Conservation (phyloP, 202 grass and related monocot species). For the Alloteropsis angusta region DNA sequence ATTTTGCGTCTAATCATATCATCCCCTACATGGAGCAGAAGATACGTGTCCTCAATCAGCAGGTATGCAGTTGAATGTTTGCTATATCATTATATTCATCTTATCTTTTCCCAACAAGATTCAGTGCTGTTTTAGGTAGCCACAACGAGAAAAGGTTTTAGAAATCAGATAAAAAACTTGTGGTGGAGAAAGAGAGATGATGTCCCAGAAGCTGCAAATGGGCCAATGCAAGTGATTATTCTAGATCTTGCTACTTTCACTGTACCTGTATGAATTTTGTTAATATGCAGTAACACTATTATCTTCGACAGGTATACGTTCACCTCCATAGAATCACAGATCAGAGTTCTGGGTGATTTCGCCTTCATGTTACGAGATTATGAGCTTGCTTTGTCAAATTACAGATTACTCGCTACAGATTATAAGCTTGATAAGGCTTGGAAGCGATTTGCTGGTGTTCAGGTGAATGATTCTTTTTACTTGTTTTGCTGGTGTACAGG, state of each 20-base stretch:
- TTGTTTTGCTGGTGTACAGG: not conserved
- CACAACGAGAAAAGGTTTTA: constrained; percentile 88
- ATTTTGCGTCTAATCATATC: constrained; percentile 86
- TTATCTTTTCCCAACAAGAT: constrained; percentile 5
- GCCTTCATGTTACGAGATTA: constrained; percentile 98
- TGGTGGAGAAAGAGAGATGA: constrained; percentile 99
- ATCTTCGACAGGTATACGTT: constrained; percentile 72
- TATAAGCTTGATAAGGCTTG: constrained; percentile 99
- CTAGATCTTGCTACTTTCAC: constrained; percentile 3
- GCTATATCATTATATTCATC: constrained; percentile 12
- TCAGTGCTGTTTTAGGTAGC: constrained; percentile 51
- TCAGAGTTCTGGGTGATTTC: constrained; percentile 93
- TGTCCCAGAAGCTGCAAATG: constrained; percentile 67
- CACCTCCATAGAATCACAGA: constrained; percentile 97
- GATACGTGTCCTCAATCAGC: constrained; percentile 91
- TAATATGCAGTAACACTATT: constrained; percentile 37
- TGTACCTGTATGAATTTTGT: constrained; percentile 27
- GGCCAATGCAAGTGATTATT: constrained; percentile 63
- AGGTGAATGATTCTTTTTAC: constrained; percentile 43
- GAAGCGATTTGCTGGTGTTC: constrained; percentile 88
- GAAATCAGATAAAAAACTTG: constrained; percentile 98
- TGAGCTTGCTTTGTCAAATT: constrained; percentile 98
- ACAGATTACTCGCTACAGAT: constrained; percentile 84
- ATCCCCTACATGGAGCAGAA: constrained; percentile 99
- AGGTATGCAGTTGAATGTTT: constrained; percentile 46